Evolutionary conservation across 306 rosid genomes (phyloP).

Genomic region (Cicer judaicum): DNA sequence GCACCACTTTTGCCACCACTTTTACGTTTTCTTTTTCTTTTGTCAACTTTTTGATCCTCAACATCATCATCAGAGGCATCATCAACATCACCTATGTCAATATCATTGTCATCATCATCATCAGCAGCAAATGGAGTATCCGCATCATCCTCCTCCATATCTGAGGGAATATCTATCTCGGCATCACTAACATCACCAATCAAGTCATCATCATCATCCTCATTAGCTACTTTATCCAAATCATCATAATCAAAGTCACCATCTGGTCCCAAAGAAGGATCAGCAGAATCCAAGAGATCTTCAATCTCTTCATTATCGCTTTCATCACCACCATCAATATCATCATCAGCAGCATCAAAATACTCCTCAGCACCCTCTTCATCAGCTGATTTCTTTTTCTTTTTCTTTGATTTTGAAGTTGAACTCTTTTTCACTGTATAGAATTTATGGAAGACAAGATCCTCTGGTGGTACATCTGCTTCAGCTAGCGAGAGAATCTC

Average conservation of each 20-base stretch:
- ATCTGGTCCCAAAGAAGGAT: conserved; percentile 55
- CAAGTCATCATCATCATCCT: conserved; percentile 88
- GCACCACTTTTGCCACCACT: conserved; percentile 48
- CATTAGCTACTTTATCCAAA: conserved; percentile 70
- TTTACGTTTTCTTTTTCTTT: conserved; percentile 59
- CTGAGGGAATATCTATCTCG: conserved; percentile 64
- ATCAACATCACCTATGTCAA: conserved; percentile 51
- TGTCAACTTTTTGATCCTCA: conserved; percentile 44
- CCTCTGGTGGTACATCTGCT: conserved; percentile 90
- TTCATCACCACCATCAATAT: conserved; percentile 67
- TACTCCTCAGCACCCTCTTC: conserved; percentile 75
- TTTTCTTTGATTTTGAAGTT: conserved; percentile 73
- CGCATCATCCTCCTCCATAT: conserved; percentile 58
- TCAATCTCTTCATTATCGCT: conserved; percentile 93
- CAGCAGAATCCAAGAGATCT: conserved; percentile 71
- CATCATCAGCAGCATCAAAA: conserved; percentile 61
- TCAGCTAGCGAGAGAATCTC: conserved; percentile 85
- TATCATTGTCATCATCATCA: not conserved
- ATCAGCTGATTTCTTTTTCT: conserved; percentile 66
- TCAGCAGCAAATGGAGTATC: conserved; percentile 42
- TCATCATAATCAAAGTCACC: conserved; percentile 84
- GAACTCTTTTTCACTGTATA: conserved; percentile 76
- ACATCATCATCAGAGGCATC: conserved; percentile 35
- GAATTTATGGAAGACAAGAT: conserved; percentile 94
- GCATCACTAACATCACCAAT: conserved; percentile 68